Evolutionary conservation across 495 filamentous ascomycete species (phyloP), one percentile per base, ranked within the genome.

Genomic region (Penicillium atrosanguineum): DNA sequence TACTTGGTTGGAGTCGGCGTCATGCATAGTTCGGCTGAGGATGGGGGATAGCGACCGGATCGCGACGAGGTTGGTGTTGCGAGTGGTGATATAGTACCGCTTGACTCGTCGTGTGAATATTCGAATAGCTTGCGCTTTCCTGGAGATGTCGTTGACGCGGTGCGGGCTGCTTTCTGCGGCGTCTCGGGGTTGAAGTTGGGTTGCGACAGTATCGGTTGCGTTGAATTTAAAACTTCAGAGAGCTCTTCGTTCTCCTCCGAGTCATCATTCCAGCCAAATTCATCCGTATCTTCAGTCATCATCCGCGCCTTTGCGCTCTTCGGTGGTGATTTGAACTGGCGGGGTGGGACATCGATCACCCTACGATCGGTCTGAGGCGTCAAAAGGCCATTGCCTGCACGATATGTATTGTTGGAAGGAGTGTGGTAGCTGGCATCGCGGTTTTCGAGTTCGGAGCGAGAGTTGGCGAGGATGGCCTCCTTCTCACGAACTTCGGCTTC

Each of bases 401-500:
- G 18, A 36, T 16, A 15, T 21, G 14, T 44, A 11, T 6, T 57
- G 55, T 57, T 67, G 15, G 62, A 55, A 0, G 66, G 66, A 3
- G 69, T 68, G 39, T 37, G 52, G 37, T 66, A 7, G 43, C 25
- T 5, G 63, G 61, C 1, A 62, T 63, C 44, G 7, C 48, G 44
- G 9, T 57, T 45, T 18, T 64, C 41, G 1, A 42, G 21, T 50
- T 81, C 78, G 0, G 75, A 68, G 43, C 67, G 70, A 15, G 74
- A 77, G 59, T 85, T 86, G 49, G 71, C 76, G 20, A 79, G 57
- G 3, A 84, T 61, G 7, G 72, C 69, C 12, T 62, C 59, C 57
- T 76, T 73, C 60, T 88, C 84, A 15, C 84, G 77, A 18, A 52
- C 53, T 31, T 77, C 68, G 0, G 87, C 87, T n/a, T 83, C 79